A percentile compares a stretch with the other conserved stretches of the same genome.
Conservation (phyloP, 192 early-diverging fungal species). For the Geranomyces variabilis region DNA sequence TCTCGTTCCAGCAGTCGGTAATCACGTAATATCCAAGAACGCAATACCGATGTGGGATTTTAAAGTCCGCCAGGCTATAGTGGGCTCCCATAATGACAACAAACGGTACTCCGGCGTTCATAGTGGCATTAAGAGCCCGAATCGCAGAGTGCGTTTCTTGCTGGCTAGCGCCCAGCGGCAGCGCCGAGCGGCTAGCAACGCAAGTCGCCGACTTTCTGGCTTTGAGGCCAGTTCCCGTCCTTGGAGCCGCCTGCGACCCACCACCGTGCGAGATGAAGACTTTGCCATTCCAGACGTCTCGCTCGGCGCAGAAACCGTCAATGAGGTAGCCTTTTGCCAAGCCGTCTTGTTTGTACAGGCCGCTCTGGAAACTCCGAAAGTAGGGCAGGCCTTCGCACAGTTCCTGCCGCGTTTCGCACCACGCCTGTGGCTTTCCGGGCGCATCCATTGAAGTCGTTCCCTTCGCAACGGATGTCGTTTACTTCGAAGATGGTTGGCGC, state of each 20-base stretch:
- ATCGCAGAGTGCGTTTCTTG: neutral
- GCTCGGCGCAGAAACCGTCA: slow-evolving; percentile 4
- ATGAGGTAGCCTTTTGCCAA: slow-evolving; percentile 7
- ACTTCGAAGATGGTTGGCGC: too few relatives aligned
- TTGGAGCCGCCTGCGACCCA: neutral
- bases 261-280: slow-evolving; percentile 14
- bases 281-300: slow-evolving; percentile 16
- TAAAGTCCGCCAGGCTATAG: neutral
- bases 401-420: slow-evolving; percentile 21
- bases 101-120: neutral
- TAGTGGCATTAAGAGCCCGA: neutral
- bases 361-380: slow-evolving; percentile 13
- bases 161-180: neutral
- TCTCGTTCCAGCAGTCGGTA: neutral
- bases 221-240: too few relatives aligned
- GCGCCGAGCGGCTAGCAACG: neutral
- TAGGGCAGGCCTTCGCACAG: slow-evolving; percentile 20
- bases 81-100: neutral
- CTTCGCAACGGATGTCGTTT: neutral
- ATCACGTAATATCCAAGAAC: neutral
- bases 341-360: slow-evolving; percentile 2
- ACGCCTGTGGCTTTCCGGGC: neutral
- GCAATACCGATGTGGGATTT: neutral
- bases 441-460: neutral
- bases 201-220: too few relatives aligned